phyloP scores from a whole-genome alignment of 208 protist species.

The Herpetomonas samuelpessoai region DNA sequence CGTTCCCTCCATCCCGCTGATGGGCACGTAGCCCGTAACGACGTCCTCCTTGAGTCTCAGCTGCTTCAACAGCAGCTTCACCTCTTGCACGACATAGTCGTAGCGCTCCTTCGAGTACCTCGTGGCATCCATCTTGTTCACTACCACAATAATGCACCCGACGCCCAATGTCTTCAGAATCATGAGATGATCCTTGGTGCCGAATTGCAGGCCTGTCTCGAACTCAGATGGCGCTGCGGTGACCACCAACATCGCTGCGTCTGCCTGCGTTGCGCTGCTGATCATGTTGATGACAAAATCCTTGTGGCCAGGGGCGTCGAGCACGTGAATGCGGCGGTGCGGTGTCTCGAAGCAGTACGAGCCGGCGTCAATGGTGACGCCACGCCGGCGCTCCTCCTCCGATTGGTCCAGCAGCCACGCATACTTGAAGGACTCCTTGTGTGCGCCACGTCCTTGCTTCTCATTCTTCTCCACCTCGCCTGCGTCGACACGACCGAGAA shows the following conservation, averaged over 20 bases:
- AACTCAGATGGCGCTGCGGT: constrained; percentile 97
- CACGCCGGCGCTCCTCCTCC: constrained; percentile 94
- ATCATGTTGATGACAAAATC: constrained; percentile 99
- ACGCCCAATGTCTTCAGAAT: constrained; percentile 98
- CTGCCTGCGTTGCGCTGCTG: constrained; percentile 96
- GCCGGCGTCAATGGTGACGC: constrained; percentile 94
- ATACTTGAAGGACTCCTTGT: constrained; percentile 95
- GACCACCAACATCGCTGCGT: constrained; percentile 97
- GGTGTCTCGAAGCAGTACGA: constrained; percentile 92
- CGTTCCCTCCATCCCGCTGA: constrained; percentile 71
- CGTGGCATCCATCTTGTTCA: constrained; percentile 99
- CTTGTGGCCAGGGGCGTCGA: constrained; percentile 95
- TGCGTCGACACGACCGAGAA: constrained; percentile 61
- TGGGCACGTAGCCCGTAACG: constrained; percentile 68
- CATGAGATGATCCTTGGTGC: constrained; percentile 97
- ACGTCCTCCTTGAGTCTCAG: constrained; percentile 74
- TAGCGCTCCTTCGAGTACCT: constrained; percentile 90
- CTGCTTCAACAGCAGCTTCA: constrained; percentile 93
- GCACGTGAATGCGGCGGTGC: constrained; percentile 79
- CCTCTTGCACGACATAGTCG: constrained; percentile 87
- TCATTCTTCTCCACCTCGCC: constrained; percentile 88
- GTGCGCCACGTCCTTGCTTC: constrained; percentile 59
- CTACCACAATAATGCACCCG: constrained; percentile 93
- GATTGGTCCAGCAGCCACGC: constrained; percentile 96
- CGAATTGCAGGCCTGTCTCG: constrained; percentile 97